Evolutionary conservation across 768 basidiomycete genomes (phyloP), one percentile per base, ranked within the genome.

Genomic region (Leccinum longicurvipes): DNA sequence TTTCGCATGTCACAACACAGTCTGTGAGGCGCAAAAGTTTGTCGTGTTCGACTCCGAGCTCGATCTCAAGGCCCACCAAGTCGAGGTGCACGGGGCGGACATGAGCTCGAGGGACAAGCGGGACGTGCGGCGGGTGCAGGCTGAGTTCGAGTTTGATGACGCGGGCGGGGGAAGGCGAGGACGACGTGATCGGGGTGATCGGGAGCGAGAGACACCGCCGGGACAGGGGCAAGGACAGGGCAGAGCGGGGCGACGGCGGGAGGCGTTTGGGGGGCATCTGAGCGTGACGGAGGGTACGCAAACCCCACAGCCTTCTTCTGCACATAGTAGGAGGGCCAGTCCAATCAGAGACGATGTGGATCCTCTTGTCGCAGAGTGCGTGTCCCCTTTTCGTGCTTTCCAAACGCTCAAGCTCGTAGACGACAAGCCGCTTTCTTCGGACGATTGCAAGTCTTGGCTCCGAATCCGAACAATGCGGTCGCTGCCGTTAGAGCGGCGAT

Each of bases 1-100:
- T 69, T 81, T 82, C 68, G 86, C 89, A 6, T 99, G 96, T 69
- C 76, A 74, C 3, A 85, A 92, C 55, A 59, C 83, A 0, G 68
- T 76, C 36, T 99, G 96, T 66, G 83, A 86, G 45, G 85, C 84
- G 6, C 87, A 83, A 63, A 98, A 97, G 73, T 99, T 99, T 60
- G 90, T 98, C 57, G 97, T 98, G 12, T 98, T 98, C 70, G 84
- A 84, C 39, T 87, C 87, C 4, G 78, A 83, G 14, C 75, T 99
- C 11, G 97, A 99, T 67, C 83, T 98, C 34, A 85, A 93, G 70
- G 96, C 87, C 0, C 97, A 99, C 69, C 86, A 88, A 74, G 86
- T 98, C 10, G 86, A 90, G 51, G 86, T 84, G 51, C 93, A 95
- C 58, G 88, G 86, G 9, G 81, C 78, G 1, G 84, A 84, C 29